A percentile compares a stretch with the other conserved stretches of the same genome.
Evolutionary conservation across 2,329 filamentous ascomycete genomes (phyloP).

Genomic region (Diaporthe humulicola): DNA sequence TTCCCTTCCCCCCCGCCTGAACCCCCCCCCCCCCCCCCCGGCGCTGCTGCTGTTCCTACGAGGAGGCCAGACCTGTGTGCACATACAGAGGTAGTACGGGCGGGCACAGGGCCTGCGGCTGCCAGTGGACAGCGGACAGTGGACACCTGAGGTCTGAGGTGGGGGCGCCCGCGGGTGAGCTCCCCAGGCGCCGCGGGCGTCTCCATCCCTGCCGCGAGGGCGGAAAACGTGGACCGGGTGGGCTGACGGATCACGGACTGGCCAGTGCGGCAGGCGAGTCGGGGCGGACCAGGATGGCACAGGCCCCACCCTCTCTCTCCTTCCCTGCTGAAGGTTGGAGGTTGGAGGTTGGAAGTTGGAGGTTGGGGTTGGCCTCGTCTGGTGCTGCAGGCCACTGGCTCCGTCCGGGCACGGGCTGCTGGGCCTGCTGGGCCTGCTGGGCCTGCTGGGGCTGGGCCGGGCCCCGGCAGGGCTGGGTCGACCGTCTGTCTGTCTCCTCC

Average conservation of each 20-base stretch:
- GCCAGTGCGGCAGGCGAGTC: slow-evolving; percentile 20
- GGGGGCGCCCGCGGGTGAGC: slow-evolving; percentile 10
- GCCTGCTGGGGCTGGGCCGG: not conserved
- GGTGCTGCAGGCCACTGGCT: slow-evolving; percentile 7
- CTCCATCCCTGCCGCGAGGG: not conserved
- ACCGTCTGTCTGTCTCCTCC: slow-evolving; percentile 8
- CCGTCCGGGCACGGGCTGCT: not conserved
- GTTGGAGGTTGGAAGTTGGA: slow-evolving; percentile 1
- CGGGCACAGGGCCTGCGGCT: not conserved
- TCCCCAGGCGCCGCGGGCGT: slow-evolving; percentile 6
- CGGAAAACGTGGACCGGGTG: slow-evolving; percentile 6
- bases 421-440: not conserved
- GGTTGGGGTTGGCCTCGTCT: not conserved
- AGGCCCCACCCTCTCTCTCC: not conserved
- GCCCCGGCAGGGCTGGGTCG: slow-evolving; percentile 19
- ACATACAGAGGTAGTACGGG: too few relatives aligned
- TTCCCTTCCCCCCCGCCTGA: too few relatives aligned
- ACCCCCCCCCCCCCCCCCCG: too few relatives aligned
- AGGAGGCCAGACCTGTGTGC: not conserved
- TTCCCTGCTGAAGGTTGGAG: slow-evolving; percentile 5
- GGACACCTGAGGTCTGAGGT: not conserved
- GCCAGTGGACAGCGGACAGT: not conserved
- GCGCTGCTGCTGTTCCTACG: not conserved
- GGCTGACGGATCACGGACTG: not conserved
- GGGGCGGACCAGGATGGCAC: slow-evolving; percentile 11